Percentiles rank a stretch among this genome's conserved stretches.
Conservation (phyloP, 257 asterid species). For the Solanum paucissectum region DNA sequence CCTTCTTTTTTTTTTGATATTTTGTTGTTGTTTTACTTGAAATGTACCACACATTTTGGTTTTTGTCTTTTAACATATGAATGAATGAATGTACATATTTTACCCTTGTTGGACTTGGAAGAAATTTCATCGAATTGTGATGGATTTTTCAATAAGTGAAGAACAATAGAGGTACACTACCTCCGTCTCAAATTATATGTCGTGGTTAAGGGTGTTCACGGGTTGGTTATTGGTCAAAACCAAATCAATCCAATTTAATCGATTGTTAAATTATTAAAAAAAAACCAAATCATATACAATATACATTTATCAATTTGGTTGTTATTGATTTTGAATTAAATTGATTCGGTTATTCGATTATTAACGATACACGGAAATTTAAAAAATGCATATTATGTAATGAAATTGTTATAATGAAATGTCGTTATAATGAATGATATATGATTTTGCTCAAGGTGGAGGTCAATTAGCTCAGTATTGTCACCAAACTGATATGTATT, state of each 20-base stretch:
- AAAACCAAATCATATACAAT: too few relatives aligned
- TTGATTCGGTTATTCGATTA: accelerated
- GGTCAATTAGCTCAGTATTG: too few relatives aligned
- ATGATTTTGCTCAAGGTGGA: neutral
- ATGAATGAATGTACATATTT: neutral
- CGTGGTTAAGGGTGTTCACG: accelerated
- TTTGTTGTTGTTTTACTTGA: neutral
- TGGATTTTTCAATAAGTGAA: neutral
- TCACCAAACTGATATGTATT: too few relatives aligned
- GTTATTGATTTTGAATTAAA: neutral
- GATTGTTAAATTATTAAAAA: too few relatives aligned
- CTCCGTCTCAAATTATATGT: neutral
- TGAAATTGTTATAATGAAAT: too few relatives aligned
- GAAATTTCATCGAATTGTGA: neutral
- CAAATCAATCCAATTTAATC: too few relatives aligned
- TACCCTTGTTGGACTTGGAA: neutral
- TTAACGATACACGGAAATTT: neutral
- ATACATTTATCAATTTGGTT: neutral
- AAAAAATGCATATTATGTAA: too few relatives aligned
- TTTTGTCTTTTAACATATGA: neutral
- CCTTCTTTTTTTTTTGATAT: neutral
- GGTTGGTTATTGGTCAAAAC: neutral
- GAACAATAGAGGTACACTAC: neutral
- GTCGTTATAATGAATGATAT: too few relatives aligned
- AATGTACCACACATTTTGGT: neutral